phyloP scores from a whole-genome alignment of 2,329 filamentous ascomycete species.

The Penicillium sp. region DNA sequence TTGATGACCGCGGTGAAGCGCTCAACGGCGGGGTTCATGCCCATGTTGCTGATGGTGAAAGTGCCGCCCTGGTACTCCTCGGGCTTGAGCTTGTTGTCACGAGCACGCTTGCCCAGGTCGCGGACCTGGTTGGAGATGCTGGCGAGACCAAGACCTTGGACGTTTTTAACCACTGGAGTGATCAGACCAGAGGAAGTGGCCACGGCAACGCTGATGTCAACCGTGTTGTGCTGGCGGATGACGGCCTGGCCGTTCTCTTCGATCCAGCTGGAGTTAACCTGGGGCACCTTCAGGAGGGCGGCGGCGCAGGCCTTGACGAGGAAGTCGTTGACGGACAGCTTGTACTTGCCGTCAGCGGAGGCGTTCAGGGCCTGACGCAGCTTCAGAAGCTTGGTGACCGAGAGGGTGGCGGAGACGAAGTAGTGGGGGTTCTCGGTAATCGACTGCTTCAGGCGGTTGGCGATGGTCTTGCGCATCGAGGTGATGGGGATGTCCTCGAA shows the following conservation, averaged over 20 bases:
- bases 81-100: slow-evolving; percentile 97
- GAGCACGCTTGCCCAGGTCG: slow-evolving; percentile 92
- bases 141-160: slow-evolving; percentile 79
- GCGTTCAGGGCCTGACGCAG: slow-evolving; percentile 90
- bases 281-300: slow-evolving; percentile 87
- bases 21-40: slow-evolving; percentile 96
- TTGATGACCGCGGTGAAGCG: slow-evolving; percentile 99
- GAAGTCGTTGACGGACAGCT: slow-evolving; percentile 99
- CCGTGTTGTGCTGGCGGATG: slow-evolving; percentile 88
- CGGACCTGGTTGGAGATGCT: slow-evolving; percentile 86
- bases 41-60: slow-evolving; percentile 99
- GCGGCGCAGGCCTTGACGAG: slow-evolving; percentile 91
- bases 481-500: slow-evolving; percentile 81
- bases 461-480: slow-evolving; percentile 98
- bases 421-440: slow-evolving; percentile 95
- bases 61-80: slow-evolving; percentile 99
- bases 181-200: slow-evolving; percentile 90
- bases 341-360: slow-evolving; percentile 86
- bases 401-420: slow-evolving; percentile 87
- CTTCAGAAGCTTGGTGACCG: slow-evolving; percentile 92
- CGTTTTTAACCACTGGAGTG: slow-evolving; percentile 92
- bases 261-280: slow-evolving; percentile 91
- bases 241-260: slow-evolving; percentile 68
- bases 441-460: slow-evolving; percentile 81
- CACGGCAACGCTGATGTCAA: slow-evolving; percentile 93